These are phyloP conservation scores for Aspergillus fructus DNA, from an alignment of 2,329 filamentous ascomycete species.

Conservation along the genomic window DNA sequence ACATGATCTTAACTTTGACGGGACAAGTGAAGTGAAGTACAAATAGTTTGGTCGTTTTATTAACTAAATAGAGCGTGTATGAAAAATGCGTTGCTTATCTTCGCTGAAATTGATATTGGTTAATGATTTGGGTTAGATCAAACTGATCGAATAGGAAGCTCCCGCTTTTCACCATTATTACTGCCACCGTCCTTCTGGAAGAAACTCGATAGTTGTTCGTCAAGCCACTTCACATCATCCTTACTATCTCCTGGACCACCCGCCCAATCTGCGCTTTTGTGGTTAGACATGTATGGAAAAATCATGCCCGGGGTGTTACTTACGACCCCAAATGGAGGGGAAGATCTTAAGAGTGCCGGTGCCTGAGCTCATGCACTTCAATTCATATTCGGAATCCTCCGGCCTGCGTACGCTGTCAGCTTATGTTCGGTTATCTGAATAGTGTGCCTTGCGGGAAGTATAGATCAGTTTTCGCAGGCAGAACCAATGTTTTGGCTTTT, in stretches of 20 bases:
- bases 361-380: constrained; percentile 60
- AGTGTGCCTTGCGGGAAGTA: constrained; percentile 68
- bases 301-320: constrained; percentile 25
- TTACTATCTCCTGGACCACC: constrained; percentile 70
- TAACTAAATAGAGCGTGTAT: not conserved
- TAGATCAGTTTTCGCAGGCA: constrained; percentile 71
- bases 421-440: not conserved
- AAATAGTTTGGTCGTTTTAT: not conserved
- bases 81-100: not conserved
- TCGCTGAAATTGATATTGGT: not conserved
- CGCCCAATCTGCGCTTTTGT: constrained; percentile 51
- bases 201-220: constrained; percentile 58
- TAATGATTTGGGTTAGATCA: not conserved
- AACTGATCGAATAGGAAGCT: not conserved
- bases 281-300: constrained; percentile 12
- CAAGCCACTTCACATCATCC: constrained; percentile 71
- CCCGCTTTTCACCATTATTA: not conserved
- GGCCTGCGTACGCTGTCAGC: constrained; percentile 49
- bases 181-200: constrained; percentile 36
- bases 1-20: not conserved
- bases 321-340: constrained; percentile 65
- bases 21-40: no score
- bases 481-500: constrained; percentile 68
- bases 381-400: constrained; percentile 75
- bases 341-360: constrained; percentile 56